Conservation (phyloP, 768 basidiomycete genomes). For the Clitopilus passeckerianus region DNA sequence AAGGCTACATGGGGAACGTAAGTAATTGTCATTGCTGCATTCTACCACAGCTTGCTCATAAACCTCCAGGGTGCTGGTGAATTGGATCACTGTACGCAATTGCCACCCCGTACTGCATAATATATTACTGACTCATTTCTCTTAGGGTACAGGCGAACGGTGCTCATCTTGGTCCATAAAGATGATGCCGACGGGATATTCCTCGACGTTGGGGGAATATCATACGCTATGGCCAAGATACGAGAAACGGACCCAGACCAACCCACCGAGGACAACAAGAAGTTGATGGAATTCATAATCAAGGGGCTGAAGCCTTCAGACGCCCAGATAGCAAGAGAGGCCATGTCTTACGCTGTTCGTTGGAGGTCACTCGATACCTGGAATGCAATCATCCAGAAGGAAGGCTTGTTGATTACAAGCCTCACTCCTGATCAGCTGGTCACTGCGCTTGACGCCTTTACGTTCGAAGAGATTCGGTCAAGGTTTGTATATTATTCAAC, state of each 20-base stretch:
- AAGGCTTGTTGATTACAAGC: slow-evolving; percentile 8
- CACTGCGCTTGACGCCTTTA: slow-evolving; percentile 16
- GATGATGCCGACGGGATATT: not conserved
- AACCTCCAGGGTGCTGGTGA: not conserved
- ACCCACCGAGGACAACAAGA: not conserved
- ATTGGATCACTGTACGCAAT: not conserved
- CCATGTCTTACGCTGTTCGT: slow-evolving; percentile 18
- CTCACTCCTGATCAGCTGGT: slow-evolving; percentile 10
- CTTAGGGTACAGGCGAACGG: not conserved
- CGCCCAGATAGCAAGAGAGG: slow-evolving; percentile 7
- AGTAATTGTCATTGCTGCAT: not conserved
- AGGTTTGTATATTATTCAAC: slow-evolving; percentile 10
- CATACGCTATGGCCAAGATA: not conserved
- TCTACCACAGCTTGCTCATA: not conserved
- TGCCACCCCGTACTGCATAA: not conserved
- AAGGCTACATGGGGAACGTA: not conserved
- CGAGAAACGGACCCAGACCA: not conserved
- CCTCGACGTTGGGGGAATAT: not conserved
- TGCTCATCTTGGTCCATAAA: not conserved
- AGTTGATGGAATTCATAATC: slow-evolving; percentile 1
- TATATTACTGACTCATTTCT: not conserved
- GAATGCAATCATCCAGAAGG: slow-evolving; percentile 16
- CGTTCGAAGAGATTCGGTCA: slow-evolving; percentile 15
- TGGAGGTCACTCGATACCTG: slow-evolving; percentile 23
- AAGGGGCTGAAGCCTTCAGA: slow-evolving; percentile 3